Evolutionary conservation across 768 basidiomycete genomes (phyloP).

Genomic region (Gymnopilus dilepis): DNA sequence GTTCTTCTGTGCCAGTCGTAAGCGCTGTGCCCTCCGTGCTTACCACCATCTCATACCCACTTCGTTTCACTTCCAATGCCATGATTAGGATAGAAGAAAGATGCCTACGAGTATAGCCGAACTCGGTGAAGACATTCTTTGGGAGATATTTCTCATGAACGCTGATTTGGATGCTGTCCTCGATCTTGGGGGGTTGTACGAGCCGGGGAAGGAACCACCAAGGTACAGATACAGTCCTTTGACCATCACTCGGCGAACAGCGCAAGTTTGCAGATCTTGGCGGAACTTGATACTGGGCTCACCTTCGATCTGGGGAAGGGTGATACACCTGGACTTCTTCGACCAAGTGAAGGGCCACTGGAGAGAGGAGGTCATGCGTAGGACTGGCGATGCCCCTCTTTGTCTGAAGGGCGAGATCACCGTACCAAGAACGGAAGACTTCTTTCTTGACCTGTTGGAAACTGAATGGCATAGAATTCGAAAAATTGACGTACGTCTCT

Average conservation of each 20-base stretch:
- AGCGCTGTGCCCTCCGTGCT: too few species aligned
- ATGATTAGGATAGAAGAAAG: too few species aligned
- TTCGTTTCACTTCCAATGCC: too few species aligned
- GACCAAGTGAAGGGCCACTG: not conserved
- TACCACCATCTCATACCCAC: too few species aligned
- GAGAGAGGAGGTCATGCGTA: conserved; percentile 1
- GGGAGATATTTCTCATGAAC: conserved; percentile 5
- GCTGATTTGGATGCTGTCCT: not conserved
- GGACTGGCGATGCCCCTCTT: conserved; percentile 5
- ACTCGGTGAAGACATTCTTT: conserved; percentile 1
- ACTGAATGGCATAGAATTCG: conserved; percentile 7
- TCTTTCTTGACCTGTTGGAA: conserved; percentile 9
- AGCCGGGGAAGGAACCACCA: conserved; percentile 1
- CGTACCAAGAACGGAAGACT: not conserved
- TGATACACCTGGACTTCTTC: conserved; percentile 9
- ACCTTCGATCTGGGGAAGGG: conserved; percentile 11
- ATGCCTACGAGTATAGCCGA: not conserved
- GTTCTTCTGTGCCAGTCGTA: too few species aligned
- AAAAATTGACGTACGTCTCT: not conserved
- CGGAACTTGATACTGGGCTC: not conserved
- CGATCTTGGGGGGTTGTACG: not conserved
- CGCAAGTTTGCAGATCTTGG: conserved; percentile 10
- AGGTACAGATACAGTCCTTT: conserved; percentile 7
- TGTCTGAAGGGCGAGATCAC: not conserved
- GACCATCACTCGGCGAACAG: conserved; percentile 4